phyloP scores from a whole-genome alignment of 257 asterid genomes.

The Cynanchum wilfordii region DNA sequence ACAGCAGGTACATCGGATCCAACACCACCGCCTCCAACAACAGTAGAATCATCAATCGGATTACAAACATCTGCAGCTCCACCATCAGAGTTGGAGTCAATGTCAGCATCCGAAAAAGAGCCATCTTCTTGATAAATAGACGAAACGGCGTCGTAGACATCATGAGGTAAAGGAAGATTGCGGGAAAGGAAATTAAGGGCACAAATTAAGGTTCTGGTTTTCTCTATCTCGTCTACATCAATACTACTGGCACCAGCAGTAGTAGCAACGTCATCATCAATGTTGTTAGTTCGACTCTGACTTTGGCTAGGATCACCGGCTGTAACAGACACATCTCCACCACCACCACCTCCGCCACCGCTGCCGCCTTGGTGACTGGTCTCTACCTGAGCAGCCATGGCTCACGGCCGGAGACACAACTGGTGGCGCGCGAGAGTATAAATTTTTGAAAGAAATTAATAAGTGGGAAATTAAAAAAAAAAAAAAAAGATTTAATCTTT shows the following conservation, averaged over 20 bases:
- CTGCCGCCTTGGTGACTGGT: conserved; percentile 10
- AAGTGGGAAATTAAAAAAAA: background rate
- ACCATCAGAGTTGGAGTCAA: conserved; percentile 29
- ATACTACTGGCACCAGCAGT: background rate
- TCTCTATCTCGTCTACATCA: conserved; percentile 34
- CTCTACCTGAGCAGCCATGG: conserved; percentile 41
- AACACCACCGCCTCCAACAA: conserved; percentile 24
- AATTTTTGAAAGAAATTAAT: conserved; percentile 11
- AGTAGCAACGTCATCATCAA: background rate
- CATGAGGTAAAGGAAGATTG: conserved; percentile 78
- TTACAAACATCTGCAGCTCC: conserved; percentile 15
- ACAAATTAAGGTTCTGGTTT: conserved; percentile 71
- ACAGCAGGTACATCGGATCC: conserved; percentile 13
- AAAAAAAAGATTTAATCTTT: background rate
- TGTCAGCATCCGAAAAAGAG: conserved; percentile 21
- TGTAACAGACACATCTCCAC: conserved; percentile 9
- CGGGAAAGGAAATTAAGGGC: conserved; percentile 94
- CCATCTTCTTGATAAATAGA: conserved; percentile 40
- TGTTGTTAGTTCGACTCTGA: background rate
- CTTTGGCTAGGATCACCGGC: conserved; percentile 17
- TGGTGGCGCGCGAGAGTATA: conserved; percentile 35
- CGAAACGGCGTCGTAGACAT: conserved; percentile 82
- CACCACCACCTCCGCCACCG: conserved; percentile 16
- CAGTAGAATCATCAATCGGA: conserved; percentile 18
- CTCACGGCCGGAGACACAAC: conserved; percentile 18